Evolutionary conservation across 1,139 yeast species (phyloP).

Genomic region (Candida labiduridarum): DNA sequence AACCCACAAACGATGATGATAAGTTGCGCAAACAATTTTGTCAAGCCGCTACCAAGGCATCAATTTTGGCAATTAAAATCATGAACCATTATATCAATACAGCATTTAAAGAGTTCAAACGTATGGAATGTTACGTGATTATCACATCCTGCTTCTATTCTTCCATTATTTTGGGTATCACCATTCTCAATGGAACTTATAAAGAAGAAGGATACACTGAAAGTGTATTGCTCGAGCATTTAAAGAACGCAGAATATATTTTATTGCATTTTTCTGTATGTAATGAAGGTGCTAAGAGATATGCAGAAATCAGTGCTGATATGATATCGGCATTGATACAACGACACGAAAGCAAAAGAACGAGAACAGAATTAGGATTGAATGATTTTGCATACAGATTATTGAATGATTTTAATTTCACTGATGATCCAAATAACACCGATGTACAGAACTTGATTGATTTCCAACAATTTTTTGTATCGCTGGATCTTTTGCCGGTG

Average conservation of each 20-base stretch:
- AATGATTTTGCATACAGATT: conserved; percentile 13
- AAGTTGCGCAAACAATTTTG: conserved; percentile 17
- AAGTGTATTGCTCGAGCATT: conserved; percentile 17
- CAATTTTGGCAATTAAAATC: conserved; percentile 20
- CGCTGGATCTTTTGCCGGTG: conserved; percentile 21
- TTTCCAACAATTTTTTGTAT: conserved; percentile 26
- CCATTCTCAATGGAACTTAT: conserved; percentile 18
- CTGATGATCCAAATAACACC: conserved; percentile 17
- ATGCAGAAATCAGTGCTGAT: conserved; percentile 18
- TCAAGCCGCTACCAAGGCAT: conserved; percentile 20
- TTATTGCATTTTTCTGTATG: conserved; percentile 19
- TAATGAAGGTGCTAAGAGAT: conserved; percentile 20
- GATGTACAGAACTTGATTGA: conserved; percentile 20
- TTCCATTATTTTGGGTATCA: conserved; percentile 20
- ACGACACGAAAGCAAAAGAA: conserved; percentile 8
- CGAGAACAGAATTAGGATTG: conserved; percentile 2
- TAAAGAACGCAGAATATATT: conserved; percentile 18
- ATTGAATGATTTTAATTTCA: conserved; percentile 19
- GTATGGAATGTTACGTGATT: conserved; percentile 21
- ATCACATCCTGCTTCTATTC: conserved; percentile 21
- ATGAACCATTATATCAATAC: conserved; percentile 20
- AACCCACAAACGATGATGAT: conserved; percentile 10
- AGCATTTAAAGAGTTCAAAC: conserved; percentile 13
- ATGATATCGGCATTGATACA: conserved; percentile 19
- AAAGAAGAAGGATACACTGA: conserved; percentile 19